Base-by-base conservation (phyloP, 208 protist species). In the Leishmania martiniquensis region DNA sequence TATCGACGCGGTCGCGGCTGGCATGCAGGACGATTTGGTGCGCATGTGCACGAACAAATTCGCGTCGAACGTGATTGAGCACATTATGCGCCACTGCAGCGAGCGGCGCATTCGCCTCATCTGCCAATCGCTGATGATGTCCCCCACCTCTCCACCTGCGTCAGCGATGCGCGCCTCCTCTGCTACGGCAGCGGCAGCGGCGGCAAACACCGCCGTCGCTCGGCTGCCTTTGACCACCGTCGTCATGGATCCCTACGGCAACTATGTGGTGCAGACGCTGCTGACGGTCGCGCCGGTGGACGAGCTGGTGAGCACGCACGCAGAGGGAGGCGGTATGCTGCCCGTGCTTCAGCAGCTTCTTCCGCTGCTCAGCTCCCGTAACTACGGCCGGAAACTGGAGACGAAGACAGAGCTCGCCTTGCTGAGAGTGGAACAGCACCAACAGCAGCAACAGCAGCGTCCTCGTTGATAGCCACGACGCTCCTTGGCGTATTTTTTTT, bases 191-290 rank as follows among this genome's bases (percentile, higher is more conserved):
- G 32, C 45, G 57, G 29, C 44, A 55, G 52, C 55, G 34, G 67
- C 68, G 22, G 42, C 67, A 29, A 32, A 32, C 42, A 17, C 52
- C 59, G 42, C 71, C 29, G 72, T 82, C 5, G 76, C 76, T 29
- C 75, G 47, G 7, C 71, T 85, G 13, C 75, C 77, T 29, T 80
- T 98, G 47, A 75, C 86, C 3, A 88, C 95, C 1, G 80, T 99
- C 7, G 83, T 98, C 39, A 86, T 98, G 76, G 97, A 99, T 83
- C 83, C 95, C 20, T 99, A 92, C 83, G 98, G 91, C 59, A 99
- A 99, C 82, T 99, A 99, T 82, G 98, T 99, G 0, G 82, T 99
- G n/a, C 98, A 99, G 78, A 99, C 93, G 34, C 93, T 97, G 37
- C 86, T 98, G 59, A 88, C 77, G 4, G 90, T 97, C 29, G 84